Percentiles rank a stretch among this genome's conserved stretches.
Conservation (phyloP, 345 rosid species). For the Salix viminalis region DNA sequence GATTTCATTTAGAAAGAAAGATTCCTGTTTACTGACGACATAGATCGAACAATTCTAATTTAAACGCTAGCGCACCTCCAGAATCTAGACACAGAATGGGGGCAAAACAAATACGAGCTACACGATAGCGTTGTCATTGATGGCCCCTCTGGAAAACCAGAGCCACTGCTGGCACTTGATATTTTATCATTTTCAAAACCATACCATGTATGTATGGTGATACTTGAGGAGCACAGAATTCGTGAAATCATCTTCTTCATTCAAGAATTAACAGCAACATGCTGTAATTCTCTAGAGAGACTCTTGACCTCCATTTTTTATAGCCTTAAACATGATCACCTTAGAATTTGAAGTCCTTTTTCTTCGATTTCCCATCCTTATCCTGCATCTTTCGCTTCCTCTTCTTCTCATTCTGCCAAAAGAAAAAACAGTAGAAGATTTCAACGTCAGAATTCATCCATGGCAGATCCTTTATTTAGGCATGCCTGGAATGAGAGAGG, state of each 20-base stretch:
- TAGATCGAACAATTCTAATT: background rate
- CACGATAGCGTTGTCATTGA: background rate
- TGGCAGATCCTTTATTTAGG: background rate
- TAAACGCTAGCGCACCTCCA: background rate
- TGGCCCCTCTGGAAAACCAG: background rate
- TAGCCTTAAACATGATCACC: background rate
- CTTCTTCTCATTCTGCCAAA: slow-evolving; percentile 82
- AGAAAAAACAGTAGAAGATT: background rate
- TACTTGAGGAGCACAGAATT: background rate
- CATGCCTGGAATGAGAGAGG: background rate
- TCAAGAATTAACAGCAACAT: background rate
- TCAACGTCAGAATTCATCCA: background rate
- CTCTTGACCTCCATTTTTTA: background rate
- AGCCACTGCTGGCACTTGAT: background rate
- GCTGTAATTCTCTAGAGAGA: background rate
- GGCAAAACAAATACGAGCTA: background rate
- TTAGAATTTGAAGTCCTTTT: slow-evolving; percentile 84
- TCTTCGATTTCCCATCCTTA: slow-evolving; percentile 92
- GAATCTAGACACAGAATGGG: background rate
- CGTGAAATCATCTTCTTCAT: background rate
- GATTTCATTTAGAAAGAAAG: background rate
- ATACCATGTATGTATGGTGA: background rate
- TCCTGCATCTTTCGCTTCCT: slow-evolving; percentile 90
- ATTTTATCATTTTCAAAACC: background rate
- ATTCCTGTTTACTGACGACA: background rate